Conservation (phyloP, 352 stramenopile genomes). For the Lagenidium giganteum region DNA sequence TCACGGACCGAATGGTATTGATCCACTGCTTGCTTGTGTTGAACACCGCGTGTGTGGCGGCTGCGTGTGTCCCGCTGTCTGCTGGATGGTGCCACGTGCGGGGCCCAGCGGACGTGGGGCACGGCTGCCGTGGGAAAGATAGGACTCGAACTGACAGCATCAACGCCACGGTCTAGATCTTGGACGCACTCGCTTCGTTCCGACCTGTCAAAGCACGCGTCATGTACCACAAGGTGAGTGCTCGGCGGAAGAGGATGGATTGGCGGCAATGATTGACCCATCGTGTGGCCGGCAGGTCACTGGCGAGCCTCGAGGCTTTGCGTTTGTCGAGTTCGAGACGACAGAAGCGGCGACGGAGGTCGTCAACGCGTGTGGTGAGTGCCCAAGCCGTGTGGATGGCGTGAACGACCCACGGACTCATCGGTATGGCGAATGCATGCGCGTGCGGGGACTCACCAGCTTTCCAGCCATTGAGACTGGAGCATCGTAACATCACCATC, state of each 20-base stretch:
- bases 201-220: slow-evolving; percentile 33
- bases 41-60: too few relatives aligned
- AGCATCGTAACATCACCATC: slow-evolving; percentile 31
- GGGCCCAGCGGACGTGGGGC: neutral
- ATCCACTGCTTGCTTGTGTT: too few relatives aligned
- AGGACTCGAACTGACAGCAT: too few relatives aligned
- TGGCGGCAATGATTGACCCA: neutral
- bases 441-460: slow-evolving; percentile 10
- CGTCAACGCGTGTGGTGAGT: slow-evolving; percentile 52
- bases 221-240: slow-evolving; percentile 67
- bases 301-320: slow-evolving; percentile 67
- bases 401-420: too few relatives aligned
- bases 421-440: too few relatives aligned
- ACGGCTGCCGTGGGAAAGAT: neutral
- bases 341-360: slow-evolving; percentile 47
- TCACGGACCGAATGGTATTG: slow-evolving; percentile 69
- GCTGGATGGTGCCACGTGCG: too few relatives aligned
- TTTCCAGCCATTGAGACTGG: slow-evolving; percentile 37
- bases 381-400: neutral
- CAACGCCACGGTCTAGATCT: too few relatives aligned
- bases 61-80: too few relatives aligned
- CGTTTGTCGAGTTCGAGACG: slow-evolving; percentile 69
- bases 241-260: neutral
- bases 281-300: slow-evolving; percentile 24
- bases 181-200: slow-evolving; percentile 42